Evolutionary conservation across 2,329 filamentous ascomycete species (phyloP), one percentile per base, ranked within the genome.

Genomic region (Nothophoma quercina): DNA sequence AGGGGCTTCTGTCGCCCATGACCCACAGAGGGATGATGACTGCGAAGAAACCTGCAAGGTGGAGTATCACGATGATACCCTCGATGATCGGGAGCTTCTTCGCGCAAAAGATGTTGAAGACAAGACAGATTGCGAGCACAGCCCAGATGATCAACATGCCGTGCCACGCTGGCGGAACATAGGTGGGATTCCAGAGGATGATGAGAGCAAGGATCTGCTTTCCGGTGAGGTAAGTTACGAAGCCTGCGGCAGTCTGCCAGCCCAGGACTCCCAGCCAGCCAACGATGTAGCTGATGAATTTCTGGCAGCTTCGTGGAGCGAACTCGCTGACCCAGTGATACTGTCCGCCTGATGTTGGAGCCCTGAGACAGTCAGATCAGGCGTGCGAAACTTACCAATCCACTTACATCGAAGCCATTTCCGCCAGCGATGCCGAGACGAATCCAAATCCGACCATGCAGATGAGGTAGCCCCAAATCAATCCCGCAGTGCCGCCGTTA

Each of bases 161-260:
- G n/a, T 84, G 78, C 78, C 78, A 82, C 32, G 65, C 64, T 8
- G 74, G 59, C 0, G 69, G 66, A 0, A 57, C 55, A 47, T 80
- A 81, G 3, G 64, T 56, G 0, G 72, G 69, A 23, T 76, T 73
- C 46, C 75, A 78, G 19, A 81, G 59, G 2, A 63, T 59, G 28
- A 64, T 55, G 1, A 71, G 55, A 2, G 56, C 65, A 75, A 65
- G 77, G 15, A 80, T 76, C 33, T 68, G 34, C 47, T 59, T 45
- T 39, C 55, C 67, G 7, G 58, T 41, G 6, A 67, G 42, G 38
- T 64, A 71, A 8, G 51, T 50, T 1, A 51, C 55, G 2, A 56
- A 48, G 5, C 65, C 74, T 46, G 53, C 55, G 41, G 39, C 48
- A 7, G 71, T 68, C 51, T 75, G 73, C 74, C 74, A 77, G 2